A percentile compares a stretch with the other conserved stretches of the same genome.
Evolutionary conservation across 202 grass and related monocot genomes (phyloP).

Genomic region (Zoysia matrella): DNA sequence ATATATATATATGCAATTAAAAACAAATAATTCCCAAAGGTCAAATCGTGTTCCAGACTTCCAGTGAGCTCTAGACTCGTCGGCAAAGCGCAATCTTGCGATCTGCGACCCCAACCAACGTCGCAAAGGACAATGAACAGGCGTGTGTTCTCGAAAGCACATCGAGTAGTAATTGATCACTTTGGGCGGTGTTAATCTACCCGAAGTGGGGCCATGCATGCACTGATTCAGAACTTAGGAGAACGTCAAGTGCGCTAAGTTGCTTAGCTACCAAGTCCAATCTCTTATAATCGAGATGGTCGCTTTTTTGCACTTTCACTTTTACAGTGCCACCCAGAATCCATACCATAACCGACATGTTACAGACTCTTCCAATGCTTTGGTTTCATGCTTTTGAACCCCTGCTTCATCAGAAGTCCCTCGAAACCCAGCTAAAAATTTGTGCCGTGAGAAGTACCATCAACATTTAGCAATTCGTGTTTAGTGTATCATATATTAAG

Average conservation of each 20-base stretch:
- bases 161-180: too few relatives aligned
- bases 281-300: too few relatives aligned
- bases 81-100: background rate
- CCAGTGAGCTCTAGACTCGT: background rate
- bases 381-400: background rate
- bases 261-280: background rate
- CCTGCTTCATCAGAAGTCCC: background rate
- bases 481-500: too few relatives aligned
- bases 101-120: background rate
- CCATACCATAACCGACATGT: background rate
- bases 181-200: background rate
- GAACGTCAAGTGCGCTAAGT: conserved; percentile 17
- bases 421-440: background rate
- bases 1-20: background rate
- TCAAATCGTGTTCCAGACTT: background rate
- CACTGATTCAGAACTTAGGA: conserved; percentile 23
- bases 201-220: background rate
- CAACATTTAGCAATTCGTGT: too few relatives aligned
- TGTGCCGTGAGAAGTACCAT: background rate
- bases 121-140: background rate
- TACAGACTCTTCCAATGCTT: background rate
- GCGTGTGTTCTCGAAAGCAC: conserved; percentile 24
- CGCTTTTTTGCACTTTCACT: background rate
- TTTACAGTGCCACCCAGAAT: background rate
- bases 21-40: background rate